Conservation (phyloP, 768 basidiomycete genomes). For the Suillus paluster region DNA sequence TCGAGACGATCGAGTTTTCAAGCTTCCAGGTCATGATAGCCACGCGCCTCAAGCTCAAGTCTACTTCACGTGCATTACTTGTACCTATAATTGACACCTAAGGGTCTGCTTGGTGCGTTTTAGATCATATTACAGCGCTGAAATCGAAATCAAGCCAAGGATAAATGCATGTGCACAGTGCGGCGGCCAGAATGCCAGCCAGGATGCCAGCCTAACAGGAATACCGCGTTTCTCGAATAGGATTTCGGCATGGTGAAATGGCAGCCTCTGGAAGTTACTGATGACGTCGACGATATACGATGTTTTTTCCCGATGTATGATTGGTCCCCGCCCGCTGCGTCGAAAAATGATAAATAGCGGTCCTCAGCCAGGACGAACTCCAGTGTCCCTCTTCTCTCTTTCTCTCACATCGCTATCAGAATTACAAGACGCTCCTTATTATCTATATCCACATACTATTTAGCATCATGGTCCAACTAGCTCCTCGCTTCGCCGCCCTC, state of each 20-base stretch:
- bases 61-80: too few relatives aligned
- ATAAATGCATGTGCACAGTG: neutral
- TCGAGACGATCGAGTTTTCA: too few relatives aligned
- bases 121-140: neutral
- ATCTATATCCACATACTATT: slow-evolving; percentile 30
- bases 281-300: slow-evolving; percentile 11
- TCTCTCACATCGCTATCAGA: slow-evolving; percentile 13
- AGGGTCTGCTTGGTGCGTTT: too few relatives aligned
- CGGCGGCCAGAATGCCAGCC: neutral
- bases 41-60: too few relatives aligned
- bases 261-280: slow-evolving; percentile 2
- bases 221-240: neutral
- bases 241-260: slow-evolving; percentile 10
- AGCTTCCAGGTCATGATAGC: too few relatives aligned
- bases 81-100: too few relatives aligned
- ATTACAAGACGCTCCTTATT: slow-evolving; percentile 18
- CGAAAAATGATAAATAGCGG: slow-evolving; percentile 26
- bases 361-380: neutral
- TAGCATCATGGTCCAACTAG: slow-evolving; percentile 34
- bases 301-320: neutral
- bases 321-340: slow-evolving; percentile 1
- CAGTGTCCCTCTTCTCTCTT: slow-evolving; percentile 11
- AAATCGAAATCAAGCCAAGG: neutral
- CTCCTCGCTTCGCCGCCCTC: slow-evolving; percentile 31
- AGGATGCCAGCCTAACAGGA: neutral